Base-by-base conservation (phyloP, 1,139 yeast genomes). In the Diutina siamensis region DNA sequence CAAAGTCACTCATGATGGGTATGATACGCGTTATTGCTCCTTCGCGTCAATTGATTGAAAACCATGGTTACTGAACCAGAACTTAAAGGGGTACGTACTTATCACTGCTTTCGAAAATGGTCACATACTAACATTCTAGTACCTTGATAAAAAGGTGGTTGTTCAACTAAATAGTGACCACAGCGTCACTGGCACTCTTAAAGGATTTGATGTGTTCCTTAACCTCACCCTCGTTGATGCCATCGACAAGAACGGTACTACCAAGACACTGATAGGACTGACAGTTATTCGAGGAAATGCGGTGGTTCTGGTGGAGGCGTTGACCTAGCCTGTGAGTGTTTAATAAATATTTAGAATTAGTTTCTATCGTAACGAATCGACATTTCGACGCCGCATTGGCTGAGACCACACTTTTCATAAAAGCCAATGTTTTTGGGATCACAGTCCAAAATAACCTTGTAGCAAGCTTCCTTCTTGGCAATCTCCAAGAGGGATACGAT, bases 391-490 rank as follows among this genome's bases (percentile, higher is more conserved):
- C 96, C 96, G 35, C 79, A 83, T 46, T 71, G 64, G 19, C 57
- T 57, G 55, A 71, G 74, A 1, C 85, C 86, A 67, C 98, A 94
- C 64, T 88, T 92, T 55, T 87, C 86, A 60, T 92, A 92, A 64
- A 92, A 92, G 2, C 78, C 82, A 34, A 79, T 83, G 57, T 92
- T 92, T 48, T 78, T 76, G 19, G 77, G 80, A 45, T 85, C 82
- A 62, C 98, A 92, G 64, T 94, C 97, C 57, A 92, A 70, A 46
- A 92, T 84, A 15, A 86, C 81, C 66, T 92, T 92, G 64, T 92
- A 92, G 55, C 94, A 88, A 3, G 92, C 94, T 19, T 56, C 59
- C 2, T 63, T 55, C 48, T 72, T 56, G 4, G 86, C 96, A 42
- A 83, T 59, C 25, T 68, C 67, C 4, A 82, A 74, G 56, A 92